Conservation (phyloP, 2,329 filamentous ascomycete species). For the Ophiostoma perfectum region DNA sequence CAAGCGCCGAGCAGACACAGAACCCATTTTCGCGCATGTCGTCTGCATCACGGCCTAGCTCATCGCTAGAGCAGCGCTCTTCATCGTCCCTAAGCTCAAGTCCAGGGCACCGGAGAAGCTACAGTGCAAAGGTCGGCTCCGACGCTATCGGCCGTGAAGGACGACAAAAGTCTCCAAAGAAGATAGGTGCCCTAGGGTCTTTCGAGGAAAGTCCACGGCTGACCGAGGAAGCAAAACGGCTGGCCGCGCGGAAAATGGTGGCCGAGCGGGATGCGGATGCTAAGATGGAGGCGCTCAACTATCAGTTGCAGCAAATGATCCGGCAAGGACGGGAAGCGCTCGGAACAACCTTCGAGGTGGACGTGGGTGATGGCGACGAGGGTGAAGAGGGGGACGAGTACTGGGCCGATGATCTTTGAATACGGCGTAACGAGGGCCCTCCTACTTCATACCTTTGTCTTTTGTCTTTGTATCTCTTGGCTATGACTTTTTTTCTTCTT, state of each 20-base stretch:
- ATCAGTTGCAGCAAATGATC: slow-evolving; percentile 78
- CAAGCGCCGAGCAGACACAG: background rate
- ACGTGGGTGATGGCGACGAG: slow-evolving; percentile 34
- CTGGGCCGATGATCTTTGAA: slow-evolving; percentile 26
- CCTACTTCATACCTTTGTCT: background rate
- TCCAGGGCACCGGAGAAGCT: slow-evolving; percentile 44
- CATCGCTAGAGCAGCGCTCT: too few relatives aligned
- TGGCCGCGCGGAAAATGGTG: slow-evolving; percentile 64
- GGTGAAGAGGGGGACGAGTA: slow-evolving; percentile 37
- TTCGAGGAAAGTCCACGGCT: slow-evolving; percentile 46
- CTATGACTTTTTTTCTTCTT: background rate
- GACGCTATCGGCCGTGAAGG: background rate
- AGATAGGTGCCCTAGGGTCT: slow-evolving; percentile 3
- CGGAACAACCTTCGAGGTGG: slow-evolving; percentile 65
- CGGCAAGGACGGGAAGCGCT: slow-evolving; percentile 81
- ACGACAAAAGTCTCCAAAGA: background rate
- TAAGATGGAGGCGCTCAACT: slow-evolving; percentile 73
- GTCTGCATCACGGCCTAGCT: slow-evolving; percentile 15
- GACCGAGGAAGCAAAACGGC: slow-evolving; percentile 63
- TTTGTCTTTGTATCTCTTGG: background rate
- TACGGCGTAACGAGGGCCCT: background rate
- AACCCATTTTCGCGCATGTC: slow-evolving; percentile 24
- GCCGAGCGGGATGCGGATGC: slow-evolving; percentile 75
- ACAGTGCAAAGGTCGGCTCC: slow-evolving; percentile 35
- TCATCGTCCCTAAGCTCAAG: slow-evolving; percentile 4